These are phyloP conservation scores for Scedosporium boydii DNA, from an alignment of 2,329 filamentous ascomycete species.

Conservation along the genomic window DNA sequence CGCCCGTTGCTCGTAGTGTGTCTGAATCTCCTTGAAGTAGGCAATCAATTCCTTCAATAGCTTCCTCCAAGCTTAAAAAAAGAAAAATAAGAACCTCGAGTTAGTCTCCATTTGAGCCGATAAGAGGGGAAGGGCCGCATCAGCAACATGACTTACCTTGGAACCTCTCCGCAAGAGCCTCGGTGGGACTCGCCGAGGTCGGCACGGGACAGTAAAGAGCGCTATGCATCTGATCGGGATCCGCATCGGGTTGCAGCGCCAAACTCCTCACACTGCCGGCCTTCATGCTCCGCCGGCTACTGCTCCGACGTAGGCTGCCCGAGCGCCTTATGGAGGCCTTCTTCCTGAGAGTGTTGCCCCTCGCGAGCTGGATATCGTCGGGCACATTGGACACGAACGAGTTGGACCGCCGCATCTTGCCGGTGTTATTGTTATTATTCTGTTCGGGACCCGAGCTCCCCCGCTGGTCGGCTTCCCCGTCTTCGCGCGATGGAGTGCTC, in stretches of 20 bases:
- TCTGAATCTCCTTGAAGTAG: conserved; percentile 88
- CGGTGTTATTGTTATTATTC: conserved; percentile 10
- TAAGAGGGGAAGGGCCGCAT: background rate
- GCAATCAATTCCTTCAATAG: conserved; percentile 87
- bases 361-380: conserved; percentile 33
- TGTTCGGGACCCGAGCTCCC: conserved; percentile 48
- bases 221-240: conserved; percentile 65
- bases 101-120: background rate
- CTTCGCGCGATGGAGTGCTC: conserved; percentile 53
- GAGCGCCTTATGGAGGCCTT: conserved; percentile 67
- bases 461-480: conserved; percentile 61
- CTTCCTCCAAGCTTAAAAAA: conserved; percentile 72
- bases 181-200: conserved; percentile 78
- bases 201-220: conserved; percentile 86
- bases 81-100: background rate
- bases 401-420: conserved; percentile 48
- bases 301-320: conserved; percentile 66
- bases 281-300: conserved; percentile 71
- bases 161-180: conserved; percentile 77
- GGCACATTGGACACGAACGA: conserved; percentile 46
- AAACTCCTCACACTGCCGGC: conserved; percentile 82
- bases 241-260: conserved; percentile 57
- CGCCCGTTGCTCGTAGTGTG: conserved; percentile 74
- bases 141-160: conserved; percentile 51
- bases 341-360: conserved; percentile 76